Percentiles rank a stretch among this genome's conserved stretches.
Evolutionary conservation across 2,329 filamentous ascomycete genomes (phyloP).

Genomic region (Penicillium sp.): DNA sequence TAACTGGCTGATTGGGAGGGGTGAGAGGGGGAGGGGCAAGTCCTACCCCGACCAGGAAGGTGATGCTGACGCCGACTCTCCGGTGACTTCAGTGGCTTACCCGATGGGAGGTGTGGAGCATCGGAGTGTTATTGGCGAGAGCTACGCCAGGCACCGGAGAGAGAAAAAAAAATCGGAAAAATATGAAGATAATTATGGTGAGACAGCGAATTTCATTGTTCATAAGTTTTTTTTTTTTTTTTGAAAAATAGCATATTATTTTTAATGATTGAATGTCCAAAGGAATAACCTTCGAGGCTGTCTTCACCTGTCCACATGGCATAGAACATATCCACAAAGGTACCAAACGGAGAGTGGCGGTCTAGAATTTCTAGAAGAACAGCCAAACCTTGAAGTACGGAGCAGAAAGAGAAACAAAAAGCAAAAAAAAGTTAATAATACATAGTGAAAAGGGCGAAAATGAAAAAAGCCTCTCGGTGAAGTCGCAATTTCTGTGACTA

Average conservation of each 20-base stretch:
- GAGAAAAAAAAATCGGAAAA: neutral
- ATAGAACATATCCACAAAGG: conserved; percentile 4
- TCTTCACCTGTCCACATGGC: neutral
- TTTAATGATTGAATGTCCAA: neutral
- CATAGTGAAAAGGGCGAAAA: neutral
- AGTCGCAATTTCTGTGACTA: neutral
- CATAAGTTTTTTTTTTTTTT: conserved; percentile 10
- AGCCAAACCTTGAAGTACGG: neutral
- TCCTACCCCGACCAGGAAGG: neutral
- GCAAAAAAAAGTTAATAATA: no score
- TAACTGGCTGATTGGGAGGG: neutral
- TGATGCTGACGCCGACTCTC: neutral
- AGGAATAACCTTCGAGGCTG: neutral
- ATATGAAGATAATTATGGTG: conserved; percentile 4
- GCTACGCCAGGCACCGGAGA: neutral
- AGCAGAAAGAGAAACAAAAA: no score
- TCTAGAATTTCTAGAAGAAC: conserved; percentile 22
- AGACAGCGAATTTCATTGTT: conserved; percentile 10
- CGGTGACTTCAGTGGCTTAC: conserved; percentile 7
- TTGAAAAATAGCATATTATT: neutral
- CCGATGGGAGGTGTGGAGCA: neutral
- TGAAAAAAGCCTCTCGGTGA: conserved; percentile 6
- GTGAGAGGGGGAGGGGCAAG: neutral
- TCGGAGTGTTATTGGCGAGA: neutral
- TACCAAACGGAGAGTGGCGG: conserved; percentile 16